Evolutionary conservation across 2,329 filamentous ascomycete species (phyloP), one percentile per base, ranked within the genome.

Genomic region (Clonostachys rosea): DNA sequence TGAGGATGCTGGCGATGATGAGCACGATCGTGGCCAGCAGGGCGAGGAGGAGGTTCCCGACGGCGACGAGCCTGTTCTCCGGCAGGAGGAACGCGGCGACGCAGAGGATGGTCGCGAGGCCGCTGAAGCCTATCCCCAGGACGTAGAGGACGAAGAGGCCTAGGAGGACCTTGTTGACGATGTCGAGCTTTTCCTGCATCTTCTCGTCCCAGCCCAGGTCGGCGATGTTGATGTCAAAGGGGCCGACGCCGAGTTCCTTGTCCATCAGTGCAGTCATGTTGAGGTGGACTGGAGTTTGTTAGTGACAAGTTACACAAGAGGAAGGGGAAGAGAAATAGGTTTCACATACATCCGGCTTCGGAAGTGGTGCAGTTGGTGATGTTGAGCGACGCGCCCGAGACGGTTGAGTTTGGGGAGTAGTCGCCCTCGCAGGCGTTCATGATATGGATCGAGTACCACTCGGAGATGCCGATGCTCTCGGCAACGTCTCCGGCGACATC

Each of bases 381-480:
- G 49, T 74, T 74, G 49, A 68, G 65, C 49, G 63, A 64, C 13
- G 66, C 59, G 24, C 56, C 56, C 4, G 59, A 53, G 9, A 47
- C 59, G 5, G 71, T 73, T 2, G 65, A 63, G 46, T 75, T 73
- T 33, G 71, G 71, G 39, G 64, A 62, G 51, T 67, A 78, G 52
- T 65, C 53, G 42, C 74, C 74, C 54, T 75, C 61, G 57, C 74
- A 78, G 5, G 64, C 58, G 37, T 66, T 64, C 70, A 74, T 71
- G 54, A 78, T 53, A 52, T 78, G 74, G 33, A 78, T 50, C 14
- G 73, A 76, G 54, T 77, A 78, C 74, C 74, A 78, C 50, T 77
- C 63, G 1, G 68, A 66, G 47, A 78, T 68, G 20, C 74, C 73
- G 30, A 77, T 59, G n/a, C 65, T 61, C 12, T 66, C 61, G 43